Base-by-base conservation (phyloP, 768 basidiomycete genomes). In the Kwoniella heveanensis region DNA sequence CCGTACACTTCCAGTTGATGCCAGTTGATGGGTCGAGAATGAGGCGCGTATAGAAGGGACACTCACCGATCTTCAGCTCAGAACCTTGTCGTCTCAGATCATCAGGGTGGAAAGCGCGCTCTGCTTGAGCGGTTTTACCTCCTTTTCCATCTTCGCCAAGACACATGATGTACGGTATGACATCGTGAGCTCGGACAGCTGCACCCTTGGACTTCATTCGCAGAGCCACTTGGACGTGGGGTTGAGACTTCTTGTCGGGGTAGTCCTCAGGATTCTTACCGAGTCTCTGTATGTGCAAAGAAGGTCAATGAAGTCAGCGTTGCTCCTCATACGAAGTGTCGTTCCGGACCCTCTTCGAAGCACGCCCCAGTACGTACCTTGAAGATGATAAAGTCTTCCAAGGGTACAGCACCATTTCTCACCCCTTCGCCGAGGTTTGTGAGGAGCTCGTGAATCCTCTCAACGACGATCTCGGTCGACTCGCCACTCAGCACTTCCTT, bases 191-290 rank as follows among this genome's bases (percentile, higher is more conserved):
- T 30, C 88, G 88, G 0, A 92, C 90, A 12, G 86, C 86, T 6
- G 85, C 87, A 30, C 93, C 92, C 67, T 86, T 89, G 4, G 86
- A 83, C 81, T 93, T 94, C 88, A 95, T 86, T 39, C 90, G 85
- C 53, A 96, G 82, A 0, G 94, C 95, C 19, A 99, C 96, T 73
- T 96, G 93, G 1, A 98, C 95, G 73, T 99, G 96, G 1, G 96
- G 96, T 71, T 94, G 94, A 39, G 84, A 87, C 80, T 97, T 97
- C 7, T 87, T 90, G 76, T 98, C 95, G 0, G 95, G 94, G 76
- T 97, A 99, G 72, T 96, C 94, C 71, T 95, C 90, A 0, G 95
- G 95, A 66, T 91, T 91, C 83, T 97, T 98, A 15, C 96, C 91
- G 58, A 99, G 83, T 58, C 96, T 90, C 92, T 96, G 74, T 19